Conservation (phyloP, 345 rosid species). For the Populus alba region DNA sequence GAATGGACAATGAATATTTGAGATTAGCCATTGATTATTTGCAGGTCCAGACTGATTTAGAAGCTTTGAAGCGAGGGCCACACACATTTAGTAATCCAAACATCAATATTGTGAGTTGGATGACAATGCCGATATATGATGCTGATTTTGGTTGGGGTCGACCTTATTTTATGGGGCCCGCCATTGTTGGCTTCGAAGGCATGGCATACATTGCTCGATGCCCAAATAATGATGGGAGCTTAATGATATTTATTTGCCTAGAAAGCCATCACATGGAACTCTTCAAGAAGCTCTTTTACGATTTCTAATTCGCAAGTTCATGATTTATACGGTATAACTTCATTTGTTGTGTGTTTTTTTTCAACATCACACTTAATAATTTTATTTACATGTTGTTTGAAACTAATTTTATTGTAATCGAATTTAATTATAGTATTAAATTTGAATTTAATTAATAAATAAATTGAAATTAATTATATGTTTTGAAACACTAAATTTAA, state of each 20-base stretch:
- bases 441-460: no score
- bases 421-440: no score
- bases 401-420: no score
- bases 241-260: not conserved
- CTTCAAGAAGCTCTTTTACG: constrained; percentile 4
- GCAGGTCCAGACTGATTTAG: not conserved
- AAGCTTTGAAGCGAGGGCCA: not conserved
- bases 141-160: constrained; percentile 23
- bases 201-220: not conserved
- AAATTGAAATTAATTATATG: no score
- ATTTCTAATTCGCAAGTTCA: not conserved
- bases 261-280: constrained; percentile 1
- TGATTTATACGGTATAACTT: no score
- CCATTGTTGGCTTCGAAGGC: not conserved
- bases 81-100: constrained; percentile 5
- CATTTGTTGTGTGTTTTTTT: no score
- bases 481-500: no score
- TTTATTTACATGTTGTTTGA: no score
- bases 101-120: constrained; percentile 21
- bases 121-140: constrained; percentile 10
- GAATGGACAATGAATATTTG: constrained; percentile 39
- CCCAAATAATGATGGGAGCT: not conserved
- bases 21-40: constrained; percentile 30
- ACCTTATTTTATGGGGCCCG: not conserved
- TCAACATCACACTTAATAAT: no score